Base-by-base conservation (phyloP, 148 eudicot species). In the Oxyria digyna region DNA sequence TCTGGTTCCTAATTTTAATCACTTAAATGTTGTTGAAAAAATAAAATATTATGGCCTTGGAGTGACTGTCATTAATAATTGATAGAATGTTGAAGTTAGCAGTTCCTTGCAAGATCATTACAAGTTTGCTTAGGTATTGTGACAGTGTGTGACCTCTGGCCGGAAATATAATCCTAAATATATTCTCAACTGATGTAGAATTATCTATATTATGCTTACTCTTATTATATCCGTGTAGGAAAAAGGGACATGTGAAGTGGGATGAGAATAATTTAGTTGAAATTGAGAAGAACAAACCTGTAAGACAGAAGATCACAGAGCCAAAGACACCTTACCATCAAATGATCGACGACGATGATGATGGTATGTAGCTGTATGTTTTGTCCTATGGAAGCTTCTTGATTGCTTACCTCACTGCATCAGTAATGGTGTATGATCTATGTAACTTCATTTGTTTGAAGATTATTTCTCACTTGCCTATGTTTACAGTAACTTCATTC, bases 241-340 rank as follows among this genome's bases (percentile, higher is more conserved):
- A 68, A 71, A 85, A 86, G 77, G 81, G 88, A 73, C 84, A 78
- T 66, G 96, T 93, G 67, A 81, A 74, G 74, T 93, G 98, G 98
- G 77, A 93, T 83, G 98, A 93, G 71, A 81, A 75, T 26, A 93
- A 93, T 76, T 71, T 93, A 71, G 93, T 74, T 18, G 94, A 93
- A 31, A 93, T 93, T 70, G 98, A 93, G 84, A 89, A 79, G 76
- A 86, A 87, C 68, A 93, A 93, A 78, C 98, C 98, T 21, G 96
- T 86, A 31, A 89, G 98, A 73, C 96, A 93, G 82, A 92, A 92
- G 77, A 89, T 89, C 54, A 92, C 94, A 18, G 98, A 92, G 79
- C 98, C 98, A 38, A 92, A 92, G 87, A 92, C 97, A 40, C 97
- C 97, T 49, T 92, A 85, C 78, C 97, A 89, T 78, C 86, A 77